phyloP scores from a whole-genome alignment of 2,329 filamentous ascomycete genomes.

The Aspergillaceae sp. region DNA sequence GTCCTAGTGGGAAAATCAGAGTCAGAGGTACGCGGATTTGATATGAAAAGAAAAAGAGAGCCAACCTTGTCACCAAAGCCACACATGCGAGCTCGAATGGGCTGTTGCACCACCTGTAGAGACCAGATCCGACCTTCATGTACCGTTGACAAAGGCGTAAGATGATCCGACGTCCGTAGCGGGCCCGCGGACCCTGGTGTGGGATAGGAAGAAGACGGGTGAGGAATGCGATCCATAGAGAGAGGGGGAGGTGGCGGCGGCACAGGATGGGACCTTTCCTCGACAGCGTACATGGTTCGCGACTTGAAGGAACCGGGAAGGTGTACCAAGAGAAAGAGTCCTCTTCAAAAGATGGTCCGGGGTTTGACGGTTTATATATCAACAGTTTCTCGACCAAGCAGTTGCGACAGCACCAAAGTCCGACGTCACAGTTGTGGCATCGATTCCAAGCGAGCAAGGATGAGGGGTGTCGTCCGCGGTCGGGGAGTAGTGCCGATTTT shows the following conservation, averaged over 20 bases:
- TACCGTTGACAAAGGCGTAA: constrained; percentile 32
- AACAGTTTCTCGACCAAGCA: background rate
- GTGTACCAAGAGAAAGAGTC: constrained; percentile 6
- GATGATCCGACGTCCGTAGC: constrained; percentile 24
- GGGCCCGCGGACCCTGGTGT: constrained; percentile 25
- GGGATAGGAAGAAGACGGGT: constrained; percentile 27
- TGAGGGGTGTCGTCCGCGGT: constrained; percentile 7
- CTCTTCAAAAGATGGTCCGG: constrained; percentile 1
- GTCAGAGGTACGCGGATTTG: background rate
- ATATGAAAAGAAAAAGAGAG: constrained; percentile 1
- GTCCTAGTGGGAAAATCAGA: constrained; percentile 49
- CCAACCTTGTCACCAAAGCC: constrained; percentile 94
- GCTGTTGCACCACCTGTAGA: constrained; percentile 80
- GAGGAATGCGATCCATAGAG: constrained; percentile 34
- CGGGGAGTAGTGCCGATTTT: background rate
- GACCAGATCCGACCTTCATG: constrained; percentile 44
- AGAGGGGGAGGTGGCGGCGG: constrained; percentile 27
- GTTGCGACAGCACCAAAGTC: constrained; percentile 16
- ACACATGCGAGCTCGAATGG: constrained; percentile 90
- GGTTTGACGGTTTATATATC: background rate
- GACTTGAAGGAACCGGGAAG: constrained; percentile 17
- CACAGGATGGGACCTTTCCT: constrained; percentile 28
- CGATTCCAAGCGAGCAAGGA: constrained; percentile 11
- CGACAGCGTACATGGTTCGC: constrained; percentile 31
- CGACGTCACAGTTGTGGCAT: constrained; percentile 22